Base-by-base conservation (phyloP, 495 filamentous ascomycete species). In the Talaromyces stipitatus region DNA sequence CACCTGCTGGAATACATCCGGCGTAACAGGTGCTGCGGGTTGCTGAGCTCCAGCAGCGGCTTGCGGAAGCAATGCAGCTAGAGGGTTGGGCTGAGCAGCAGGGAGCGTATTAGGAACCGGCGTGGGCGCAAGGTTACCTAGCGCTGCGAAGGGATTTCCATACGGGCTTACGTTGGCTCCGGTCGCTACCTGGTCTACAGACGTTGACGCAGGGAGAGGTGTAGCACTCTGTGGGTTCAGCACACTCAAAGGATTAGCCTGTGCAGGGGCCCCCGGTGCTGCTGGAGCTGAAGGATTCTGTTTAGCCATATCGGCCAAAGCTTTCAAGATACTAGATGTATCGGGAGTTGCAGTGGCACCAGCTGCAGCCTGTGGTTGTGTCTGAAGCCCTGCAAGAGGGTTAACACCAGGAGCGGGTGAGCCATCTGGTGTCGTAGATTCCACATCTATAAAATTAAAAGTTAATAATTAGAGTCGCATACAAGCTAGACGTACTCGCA, bases 281-380 rank as follows among this genome's bases (percentile, higher is more conserved):
- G 77, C 72, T 24, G 87, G 81, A 9, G 84, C 78, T 11, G 81
- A 72, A 54, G 85, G 80, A 68, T 88, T 92, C 68, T 91, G 86
- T 56, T 90, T 88, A 33, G 89, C 89, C 77, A 95, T 90, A 62
- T 88, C 88, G 46, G 89, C 89, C 57, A 95, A 79, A 28, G 87
- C 87, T 64, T 88, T 88, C 76, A 94, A 75, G 65, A 95, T 91
- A 58, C 80, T 81, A 20, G 84, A 83, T 22, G 85, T 88, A 66
- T 88, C 82, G 57, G 77, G 76, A 12, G 81, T 72, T 59, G 76
- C 56, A 50, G 71, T 61, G 57, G 69, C 57, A 56, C 71, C 51
- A 60, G 72, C 58, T 43, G 70, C 58, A 64, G 59, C 33, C 32
- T 41, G 54, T 20, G 33, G 20, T 16, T 53, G 50, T 12, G 24